Percentiles rank a stretch among this genome's conserved stretches.
Evolutionary conservation across 2,329 filamentous ascomycete species (phyloP).

Genomic region (Pezicula neosporulosa): DNA sequence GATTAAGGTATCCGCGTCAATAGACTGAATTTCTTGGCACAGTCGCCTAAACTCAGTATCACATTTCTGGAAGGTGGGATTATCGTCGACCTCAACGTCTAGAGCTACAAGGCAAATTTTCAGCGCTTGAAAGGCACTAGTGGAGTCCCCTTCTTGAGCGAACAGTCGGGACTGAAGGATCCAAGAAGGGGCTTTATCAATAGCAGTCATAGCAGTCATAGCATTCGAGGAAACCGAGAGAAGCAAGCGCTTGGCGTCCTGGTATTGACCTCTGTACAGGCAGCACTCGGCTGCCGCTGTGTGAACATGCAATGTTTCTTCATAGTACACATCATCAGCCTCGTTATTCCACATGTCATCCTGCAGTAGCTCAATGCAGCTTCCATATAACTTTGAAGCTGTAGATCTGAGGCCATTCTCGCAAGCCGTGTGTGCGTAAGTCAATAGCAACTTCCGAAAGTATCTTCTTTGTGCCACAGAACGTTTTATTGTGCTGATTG

Average conservation of each 20-base stretch:
- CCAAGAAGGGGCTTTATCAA: conserved; percentile 78
- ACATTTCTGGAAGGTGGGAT: conserved; percentile 71
- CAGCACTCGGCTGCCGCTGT: conserved; percentile 69
- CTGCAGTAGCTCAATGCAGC: conserved; percentile 74
- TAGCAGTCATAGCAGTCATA: conserved; percentile 62
- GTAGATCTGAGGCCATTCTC: conserved; percentile 82
- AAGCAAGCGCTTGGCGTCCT: conserved; percentile 66
- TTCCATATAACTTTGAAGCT: conserved; percentile 76
- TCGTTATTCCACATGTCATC: conserved; percentile 71
- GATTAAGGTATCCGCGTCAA: conserved; percentile 46
- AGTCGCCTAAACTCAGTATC: conserved; percentile 69
- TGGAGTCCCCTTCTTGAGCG: conserved; percentile 69
- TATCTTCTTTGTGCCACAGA: conserved; percentile 56
- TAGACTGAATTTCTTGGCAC: conserved; percentile 53
- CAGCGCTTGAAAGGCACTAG: conserved; percentile 65
- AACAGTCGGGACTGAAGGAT: conserved; percentile 79
- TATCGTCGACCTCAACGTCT: conserved; percentile 60
- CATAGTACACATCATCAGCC: conserved; percentile 71
- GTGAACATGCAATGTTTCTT: conserved; percentile 79
- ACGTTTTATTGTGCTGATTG: conserved; percentile 69
- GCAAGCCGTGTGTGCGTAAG: conserved; percentile 73
- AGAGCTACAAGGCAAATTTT: conserved; percentile 69
- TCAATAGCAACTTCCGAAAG: conserved; percentile 69
- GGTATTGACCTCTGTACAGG: conserved; percentile 71
- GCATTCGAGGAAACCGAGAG: conserved; percentile 67